Evolutionary conservation across 2,329 filamentous ascomycete genomes (phyloP), one percentile per base, ranked within the genome.

Genomic region (Fonsecaea multimorphosa): DNA sequence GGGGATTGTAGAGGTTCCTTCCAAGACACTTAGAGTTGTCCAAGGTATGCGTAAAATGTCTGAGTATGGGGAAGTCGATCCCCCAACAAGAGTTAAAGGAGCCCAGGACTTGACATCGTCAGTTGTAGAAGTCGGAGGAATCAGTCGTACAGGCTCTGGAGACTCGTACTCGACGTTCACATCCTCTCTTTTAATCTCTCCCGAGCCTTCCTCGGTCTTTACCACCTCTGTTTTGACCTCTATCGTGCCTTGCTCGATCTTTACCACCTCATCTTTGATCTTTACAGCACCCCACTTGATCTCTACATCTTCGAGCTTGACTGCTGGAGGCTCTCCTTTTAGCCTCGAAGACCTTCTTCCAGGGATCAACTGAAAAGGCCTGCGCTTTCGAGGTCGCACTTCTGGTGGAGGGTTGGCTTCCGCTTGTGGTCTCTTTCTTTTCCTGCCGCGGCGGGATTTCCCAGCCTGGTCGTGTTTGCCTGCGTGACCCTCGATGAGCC

Each of bases 401-500:
- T 38, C 52, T 40, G n/a, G 24, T 49, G 44, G 44, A 7, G 59
- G 63, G 12, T n/a, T 40, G 16, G 56, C n/a, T n/a, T 36, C 29
- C 22, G 24, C 31, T n/a, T 29, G 14, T 38, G 24, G 65, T 60
- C 55, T 65, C 68, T 16, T 58, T 31, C 29, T 62, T 65, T 56
- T 60, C 63, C 32, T 61, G 59, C 24, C 36, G 31, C 44, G 55
- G 24, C n/a, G 24, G 24, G 27, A 44, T 29, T 61, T 66, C 16
- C 8, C n/a, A 9, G 32, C 36, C 46, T 11, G 44, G 16, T 60
- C 53, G 9, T 63, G 36, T 54, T 58, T 58, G 46, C 61, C 61
- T 31, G 68, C 68, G 53, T 71, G 64, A n/a, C 69, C 89, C n/a
- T 83, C 80, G 16, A 85, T 83, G 2, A 93, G 79, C 14, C 88